Base-by-base conservation (phyloP, 176 grass and related monocot species). In the Musa troglodytarum region DNA sequence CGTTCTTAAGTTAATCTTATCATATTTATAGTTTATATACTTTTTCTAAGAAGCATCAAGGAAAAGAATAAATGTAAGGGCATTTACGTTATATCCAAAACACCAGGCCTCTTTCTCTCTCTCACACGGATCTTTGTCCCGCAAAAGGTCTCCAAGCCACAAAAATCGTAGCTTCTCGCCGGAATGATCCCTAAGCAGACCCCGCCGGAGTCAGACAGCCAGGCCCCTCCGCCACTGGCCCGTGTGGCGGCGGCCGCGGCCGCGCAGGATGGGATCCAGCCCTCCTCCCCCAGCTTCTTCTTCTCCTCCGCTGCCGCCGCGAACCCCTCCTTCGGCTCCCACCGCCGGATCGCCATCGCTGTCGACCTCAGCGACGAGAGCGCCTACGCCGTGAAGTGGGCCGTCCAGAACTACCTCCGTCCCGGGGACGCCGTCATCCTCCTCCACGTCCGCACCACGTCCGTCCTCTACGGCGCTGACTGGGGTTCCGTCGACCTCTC, bases 361-460 rank as follows among this genome's bases (percentile, higher is more conserved):
- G 68, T 70, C 0, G 68, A 70, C 68, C 68, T 70, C 68, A 70
- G 68, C 68, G 68, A 70, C 68, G 68, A 70, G 68, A 70, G 68
- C 43, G 68, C 68, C 43, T 70, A 70, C 19, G 68, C 68, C 68
- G 68, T 70, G 19, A 70, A 51, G 6, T 70, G 68, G 68, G 68
- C 68, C 43, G 68, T 70, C 1, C 68, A 70, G 68, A 69, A 69
- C 67, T 69, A 69, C 67, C 67, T 69, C 8, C 67, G 67, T 8
- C 67, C 67, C 67, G 67, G 67, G 6, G 67, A 69, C 67, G 43
- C 43, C 26, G 67, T 69, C 43, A 69, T 69, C 5, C 67, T 69
- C 25, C 67, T 69, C 67, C 67, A 69, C 34, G 67, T 69, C 16
- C 67, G 34, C 34, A 2, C 67, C 15, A 69, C 67, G 1, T 69